Evolutionary conservation across 345 rosid species (phyloP).

Genomic region (Acer yangbiense): DNA sequence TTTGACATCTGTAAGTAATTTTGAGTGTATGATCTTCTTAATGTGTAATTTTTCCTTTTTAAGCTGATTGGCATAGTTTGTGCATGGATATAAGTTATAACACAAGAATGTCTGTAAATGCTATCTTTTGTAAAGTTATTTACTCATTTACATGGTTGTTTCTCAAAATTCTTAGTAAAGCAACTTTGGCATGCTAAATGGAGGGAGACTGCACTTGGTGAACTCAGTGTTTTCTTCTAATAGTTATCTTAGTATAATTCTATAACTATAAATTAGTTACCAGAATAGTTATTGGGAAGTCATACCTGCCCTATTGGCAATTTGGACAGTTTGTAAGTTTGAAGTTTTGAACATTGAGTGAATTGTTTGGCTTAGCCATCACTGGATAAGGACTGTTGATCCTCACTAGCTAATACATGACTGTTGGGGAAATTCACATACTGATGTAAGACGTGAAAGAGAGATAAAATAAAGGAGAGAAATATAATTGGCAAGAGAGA

Average conservation of each 20-base stretch:
- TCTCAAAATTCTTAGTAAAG: background rate
- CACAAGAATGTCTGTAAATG: slow-evolving; percentile 1
- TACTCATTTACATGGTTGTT: background rate
- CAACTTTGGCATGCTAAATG: background rate
- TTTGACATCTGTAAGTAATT: background rate
- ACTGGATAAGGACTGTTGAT: background rate
- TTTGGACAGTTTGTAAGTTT: slow-evolving; percentile 2
- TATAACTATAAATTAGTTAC: background rate
- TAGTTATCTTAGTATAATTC: background rate
- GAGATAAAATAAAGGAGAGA: too few species aligned
- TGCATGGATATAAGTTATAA: background rate
- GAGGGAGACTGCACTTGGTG: background rate
- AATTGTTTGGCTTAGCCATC: background rate
- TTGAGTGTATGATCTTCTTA: slow-evolving; percentile 12
- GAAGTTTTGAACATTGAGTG: background rate
- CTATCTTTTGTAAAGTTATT: background rate
- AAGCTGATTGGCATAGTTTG: slow-evolving; percentile 12
- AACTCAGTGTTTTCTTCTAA: background rate
- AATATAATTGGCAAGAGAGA: too few species aligned
- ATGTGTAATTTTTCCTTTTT: background rate
- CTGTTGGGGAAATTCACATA: background rate
- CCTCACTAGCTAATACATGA: background rate
- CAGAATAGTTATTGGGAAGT: background rate
- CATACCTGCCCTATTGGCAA: background rate
- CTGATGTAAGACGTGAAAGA: too few species aligned